phyloP scores from a whole-genome alignment of 768 basidiomycete species.

The Podaxis mareebaensis region DNA sequence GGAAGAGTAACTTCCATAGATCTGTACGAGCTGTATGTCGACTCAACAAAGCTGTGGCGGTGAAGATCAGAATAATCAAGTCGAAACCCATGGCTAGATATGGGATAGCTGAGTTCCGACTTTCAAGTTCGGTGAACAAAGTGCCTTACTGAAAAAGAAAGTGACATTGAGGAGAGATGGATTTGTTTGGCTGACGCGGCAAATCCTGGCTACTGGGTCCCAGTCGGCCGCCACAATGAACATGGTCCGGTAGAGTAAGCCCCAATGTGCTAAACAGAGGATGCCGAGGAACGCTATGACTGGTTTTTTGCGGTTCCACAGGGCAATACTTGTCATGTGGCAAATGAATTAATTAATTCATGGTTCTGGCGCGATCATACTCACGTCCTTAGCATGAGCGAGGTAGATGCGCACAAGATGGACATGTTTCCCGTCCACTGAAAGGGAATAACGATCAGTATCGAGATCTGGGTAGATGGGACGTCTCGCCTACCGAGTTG shows the following conservation, averaged over 20 bases:
- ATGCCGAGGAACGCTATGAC: slow-evolving; percentile 51
- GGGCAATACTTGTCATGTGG: slow-evolving; percentile 48
- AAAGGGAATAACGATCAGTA: neutral
- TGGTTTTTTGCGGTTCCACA: slow-evolving; percentile 64
- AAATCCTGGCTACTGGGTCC: slow-evolving; percentile 39
- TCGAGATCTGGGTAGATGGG: neutral
- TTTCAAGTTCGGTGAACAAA: neutral
- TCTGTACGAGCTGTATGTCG: slow-evolving; percentile 55
- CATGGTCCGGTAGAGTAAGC: slow-evolving; percentile 67
- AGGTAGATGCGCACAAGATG: slow-evolving; percentile 65
- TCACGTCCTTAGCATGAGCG: slow-evolving; percentile 71
- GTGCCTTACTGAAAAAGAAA: slow-evolving; percentile 71
- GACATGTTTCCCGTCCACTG: slow-evolving; percentile 68
- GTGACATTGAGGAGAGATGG: slow-evolving; percentile 60
- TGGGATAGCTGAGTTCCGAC: neutral
- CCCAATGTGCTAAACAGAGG: slow-evolving; percentile 66
- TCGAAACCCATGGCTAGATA: slow-evolving; percentile 70
- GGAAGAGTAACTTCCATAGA: slow-evolving; percentile 70
- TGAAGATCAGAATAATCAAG: slow-evolving; percentile 57
- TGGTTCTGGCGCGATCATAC: slow-evolving; percentile 21
- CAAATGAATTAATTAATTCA: neutral
- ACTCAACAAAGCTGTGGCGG: slow-evolving; percentile 51
- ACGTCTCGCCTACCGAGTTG: slow-evolving; percentile 51
- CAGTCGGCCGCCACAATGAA: slow-evolving; percentile 62
- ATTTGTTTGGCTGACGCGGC: slow-evolving; percentile 53